A percentile compares a stretch with the other conserved stretches of the same genome.
Evolutionary conservation across 192 early-diverging fungal genomes (phyloP).

Genomic region (Backusella mclennaniae): DNA sequence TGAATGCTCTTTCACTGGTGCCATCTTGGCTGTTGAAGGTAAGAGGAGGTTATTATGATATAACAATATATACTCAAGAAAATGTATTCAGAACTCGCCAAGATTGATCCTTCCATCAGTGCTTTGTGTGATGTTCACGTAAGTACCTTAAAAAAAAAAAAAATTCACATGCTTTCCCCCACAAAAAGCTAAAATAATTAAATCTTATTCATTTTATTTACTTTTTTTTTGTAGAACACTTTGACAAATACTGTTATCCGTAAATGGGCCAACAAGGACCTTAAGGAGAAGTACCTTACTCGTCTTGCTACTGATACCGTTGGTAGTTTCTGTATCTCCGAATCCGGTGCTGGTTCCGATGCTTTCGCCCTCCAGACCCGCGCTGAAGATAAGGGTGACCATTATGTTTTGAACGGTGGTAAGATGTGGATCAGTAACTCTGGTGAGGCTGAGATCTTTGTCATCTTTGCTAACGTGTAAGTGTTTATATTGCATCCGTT

Average conservation of each 20-base stretch:
- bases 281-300: conserved; percentile 83
- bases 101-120: conserved; percentile 87
- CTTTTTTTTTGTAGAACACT: conserved; percentile 74
- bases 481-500: neutral
- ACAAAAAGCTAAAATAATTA: conserved; percentile 19
- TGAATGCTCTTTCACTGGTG: conserved; percentile 73
- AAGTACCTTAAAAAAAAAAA: neutral
- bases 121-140: conserved; percentile 86
- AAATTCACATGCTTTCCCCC: neutral
- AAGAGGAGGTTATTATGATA: neutral
- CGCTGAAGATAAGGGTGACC: conserved; percentile 85
- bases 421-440: conserved; percentile 97
- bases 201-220: conserved; percentile 26
- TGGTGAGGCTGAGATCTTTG: conserved; percentile 81
- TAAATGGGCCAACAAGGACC: conserved; percentile 69
- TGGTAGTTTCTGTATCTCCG: conserved; percentile 56
- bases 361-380: conserved; percentile 90
- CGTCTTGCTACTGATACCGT: conserved; percentile 68
- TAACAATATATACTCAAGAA: neutral
- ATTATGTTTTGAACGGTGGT: conserved; percentile 83
- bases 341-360: conserved; percentile 87
- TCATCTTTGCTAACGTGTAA: conserved; percentile 32
- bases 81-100: conserved; percentile 71
- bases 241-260: conserved; percentile 88
- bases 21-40: conserved; percentile 80